These are phyloP conservation scores for Radiomyces spectabilis DNA, from an alignment of 192 early-diverging fungal genomes.

Conservation along the genomic window DNA sequence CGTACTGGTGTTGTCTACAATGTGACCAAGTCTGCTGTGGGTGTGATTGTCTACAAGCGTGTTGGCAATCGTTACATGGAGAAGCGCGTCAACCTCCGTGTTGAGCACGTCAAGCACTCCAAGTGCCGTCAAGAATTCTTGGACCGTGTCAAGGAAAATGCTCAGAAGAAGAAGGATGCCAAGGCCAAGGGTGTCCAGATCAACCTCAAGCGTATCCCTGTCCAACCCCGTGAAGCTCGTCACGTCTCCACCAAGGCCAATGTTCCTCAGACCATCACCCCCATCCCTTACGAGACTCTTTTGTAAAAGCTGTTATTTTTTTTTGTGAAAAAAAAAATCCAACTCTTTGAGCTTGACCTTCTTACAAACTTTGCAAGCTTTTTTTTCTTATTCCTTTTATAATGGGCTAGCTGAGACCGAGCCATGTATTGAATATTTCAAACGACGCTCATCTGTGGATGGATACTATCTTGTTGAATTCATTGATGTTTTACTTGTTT, in stretches of 20 bases:
- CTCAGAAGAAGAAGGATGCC: conserved; percentile 74
- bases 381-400: too few species aligned
- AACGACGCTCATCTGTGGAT: too few species aligned
- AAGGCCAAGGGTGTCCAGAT: conserved; percentile 40
- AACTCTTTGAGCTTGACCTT: conserved; percentile 10
- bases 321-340: conserved; percentile 4
- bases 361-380: too few species aligned
- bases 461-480: too few species aligned
- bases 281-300: conserved; percentile 89
- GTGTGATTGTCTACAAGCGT: conserved; percentile 97
- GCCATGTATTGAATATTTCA: too few species aligned
- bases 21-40: conserved; percentile 98
- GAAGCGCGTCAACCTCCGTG: conserved; percentile 95
- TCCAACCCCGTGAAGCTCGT: conserved; percentile 80
- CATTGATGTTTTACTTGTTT: too few species aligned
- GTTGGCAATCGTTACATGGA: conserved; percentile 97
- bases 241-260: conserved; percentile 83
- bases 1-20: conserved; percentile 99
- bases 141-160: conserved; percentile 94
- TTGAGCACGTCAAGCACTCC: conserved; percentile 99
- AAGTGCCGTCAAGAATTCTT: conserved; percentile 98
- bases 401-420: too few species aligned
- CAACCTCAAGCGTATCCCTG: conserved; percentile 88
- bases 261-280: conserved; percentile 84
- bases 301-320: too few species aligned